Base-by-base conservation (phyloP, 345 rosid genomes). In the Sisymbrium irio region DNA sequence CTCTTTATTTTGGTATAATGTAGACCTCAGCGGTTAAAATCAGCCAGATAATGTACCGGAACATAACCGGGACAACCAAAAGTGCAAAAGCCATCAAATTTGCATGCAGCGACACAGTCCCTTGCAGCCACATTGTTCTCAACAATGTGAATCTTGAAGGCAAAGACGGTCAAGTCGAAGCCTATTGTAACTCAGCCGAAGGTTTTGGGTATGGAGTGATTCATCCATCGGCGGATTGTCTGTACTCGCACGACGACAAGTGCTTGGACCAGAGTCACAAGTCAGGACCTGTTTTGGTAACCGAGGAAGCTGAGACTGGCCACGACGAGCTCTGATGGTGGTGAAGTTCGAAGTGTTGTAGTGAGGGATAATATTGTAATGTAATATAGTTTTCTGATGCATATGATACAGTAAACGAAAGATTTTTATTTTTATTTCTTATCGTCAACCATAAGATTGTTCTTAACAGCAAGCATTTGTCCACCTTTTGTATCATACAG, bases 151-250 rank as follows among this genome's bases (percentile, higher is more conserved):
- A 96, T 87, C 77, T 96, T 32, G 97, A 96, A 81, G 87, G 72
- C 42, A 77, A 83, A 69, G 96, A 95, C 30, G 97, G 96, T 46
- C 79, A 82, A 14, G 97, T 81, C 0, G 97, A 90, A 89, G 89
- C 99, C 0, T 96, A 85, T 77, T 96, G 99, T 86, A 82, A 96
- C 82, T 89, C 98, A 0, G 98, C 97, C 0, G 84, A 87, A 82
- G 99, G 99, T 40, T 85, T 87, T 53, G 93, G 89, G 7, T 85
- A 84, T 0, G 96, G 99, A 30, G 46, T 85, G 0, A 87, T 96
- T 50, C 97, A 89, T 78, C 99, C 99, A 13, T 88, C 97, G 0
- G 98, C 90, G 0, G 98, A 96, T 73, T 96, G 99, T 83, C 86
- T 96, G 47, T 84, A 42, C 79, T 92, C 99, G 28, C 79, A 89